These are phyloP conservation scores for Aspergillus asperescens DNA, from an alignment of 495 filamentous ascomycete species.

Conservation along the genomic window DNA sequence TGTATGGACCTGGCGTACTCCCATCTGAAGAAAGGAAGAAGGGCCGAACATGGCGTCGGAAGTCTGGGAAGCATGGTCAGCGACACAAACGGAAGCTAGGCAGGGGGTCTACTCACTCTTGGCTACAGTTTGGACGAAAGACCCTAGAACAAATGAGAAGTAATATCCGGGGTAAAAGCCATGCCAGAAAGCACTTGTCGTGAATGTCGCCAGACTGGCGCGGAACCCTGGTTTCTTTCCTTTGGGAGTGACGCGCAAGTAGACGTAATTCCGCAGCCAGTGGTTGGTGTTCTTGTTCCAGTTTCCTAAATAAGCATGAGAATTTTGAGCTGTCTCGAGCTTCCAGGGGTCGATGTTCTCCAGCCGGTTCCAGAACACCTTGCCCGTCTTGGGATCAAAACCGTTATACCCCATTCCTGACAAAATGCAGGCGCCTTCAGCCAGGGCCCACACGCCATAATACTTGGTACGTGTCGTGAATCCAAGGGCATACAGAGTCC, in stretches of 20 bases:
- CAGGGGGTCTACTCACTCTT: slow-evolving; percentile 61
- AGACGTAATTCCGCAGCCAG: slow-evolving; percentile 94
- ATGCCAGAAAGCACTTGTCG: slow-evolving; percentile 94
- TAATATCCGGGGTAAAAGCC: slow-evolving; percentile 98
- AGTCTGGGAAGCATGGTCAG: slow-evolving; percentile 50
- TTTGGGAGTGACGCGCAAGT: slow-evolving; percentile 88
- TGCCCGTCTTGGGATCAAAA: slow-evolving; percentile 73
- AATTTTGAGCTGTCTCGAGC: slow-evolving; percentile 87
- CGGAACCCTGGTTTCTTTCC: slow-evolving; percentile 96
- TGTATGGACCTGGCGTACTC: slow-evolving; percentile 57
- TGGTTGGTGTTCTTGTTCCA: slow-evolving; percentile 99
- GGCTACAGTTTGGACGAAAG: slow-evolving; percentile 84
- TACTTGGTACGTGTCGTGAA: slow-evolving; percentile 82
- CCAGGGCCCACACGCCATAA: slow-evolving; percentile 90
- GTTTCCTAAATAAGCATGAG: slow-evolving; percentile 75
- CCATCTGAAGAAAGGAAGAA: slow-evolving; percentile 83
- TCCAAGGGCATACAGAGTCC: slow-evolving; percentile 74
- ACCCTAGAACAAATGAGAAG: slow-evolving; percentile 79
- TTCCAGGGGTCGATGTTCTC: slow-evolving; percentile 79
- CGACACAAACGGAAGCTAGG: neutral
- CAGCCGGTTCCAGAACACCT: slow-evolving; percentile 82
- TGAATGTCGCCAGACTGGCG: slow-evolving; percentile 89
- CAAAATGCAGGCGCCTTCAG: slow-evolving; percentile 92
- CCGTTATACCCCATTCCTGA: slow-evolving; percentile 93
- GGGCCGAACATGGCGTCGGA: slow-evolving; percentile 82